A percentile compares a stretch with the other conserved stretches of the same genome.
Evolutionary conservation across 345 rosid species (phyloP).

Genomic region (Rhizophora mangle): DNA sequence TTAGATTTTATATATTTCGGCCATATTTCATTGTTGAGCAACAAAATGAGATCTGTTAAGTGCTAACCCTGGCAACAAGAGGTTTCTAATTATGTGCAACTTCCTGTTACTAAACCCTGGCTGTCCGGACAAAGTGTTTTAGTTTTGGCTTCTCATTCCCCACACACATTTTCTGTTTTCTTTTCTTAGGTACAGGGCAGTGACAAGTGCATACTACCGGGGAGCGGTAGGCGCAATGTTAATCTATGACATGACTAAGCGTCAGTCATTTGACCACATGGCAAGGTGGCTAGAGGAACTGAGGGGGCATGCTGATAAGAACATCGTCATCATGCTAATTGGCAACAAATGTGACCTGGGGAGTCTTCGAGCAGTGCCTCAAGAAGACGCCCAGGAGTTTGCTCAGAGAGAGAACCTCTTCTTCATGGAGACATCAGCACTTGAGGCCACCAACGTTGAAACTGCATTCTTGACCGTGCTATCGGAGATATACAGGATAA

Average conservation of each 20-base stretch:
- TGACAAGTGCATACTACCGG: slow-evolving; percentile 79
- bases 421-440: slow-evolving; percentile 87
- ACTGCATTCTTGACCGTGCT: slow-evolving; percentile 63
- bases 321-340: slow-evolving; percentile 71
- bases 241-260: slow-evolving; percentile 82
- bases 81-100: no score
- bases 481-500: slow-evolving; percentile 68
- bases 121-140: no score
- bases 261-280: slow-evolving; percentile 86
- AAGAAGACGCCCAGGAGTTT: slow-evolving; percentile 77
- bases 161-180: neutral
- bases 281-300: slow-evolving; percentile 78
- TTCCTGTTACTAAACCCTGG: no score
- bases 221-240: slow-evolving; percentile 87
- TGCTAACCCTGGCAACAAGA: no score
- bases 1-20: no score
- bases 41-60: no score
- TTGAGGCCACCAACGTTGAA: slow-evolving; percentile 77
- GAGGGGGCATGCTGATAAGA: slow-evolving; percentile 81
- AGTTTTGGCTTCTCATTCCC: neutral
- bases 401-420: slow-evolving; percentile 81
- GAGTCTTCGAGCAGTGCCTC: slow-evolving; percentile 72
- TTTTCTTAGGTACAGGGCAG: slow-evolving; percentile 66
- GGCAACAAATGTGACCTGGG: slow-evolving; percentile 81
- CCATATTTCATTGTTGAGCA: no score